phyloP scores from a whole-genome alignment of 139 green algal genomes.

The Chlorella sp. region DNA sequence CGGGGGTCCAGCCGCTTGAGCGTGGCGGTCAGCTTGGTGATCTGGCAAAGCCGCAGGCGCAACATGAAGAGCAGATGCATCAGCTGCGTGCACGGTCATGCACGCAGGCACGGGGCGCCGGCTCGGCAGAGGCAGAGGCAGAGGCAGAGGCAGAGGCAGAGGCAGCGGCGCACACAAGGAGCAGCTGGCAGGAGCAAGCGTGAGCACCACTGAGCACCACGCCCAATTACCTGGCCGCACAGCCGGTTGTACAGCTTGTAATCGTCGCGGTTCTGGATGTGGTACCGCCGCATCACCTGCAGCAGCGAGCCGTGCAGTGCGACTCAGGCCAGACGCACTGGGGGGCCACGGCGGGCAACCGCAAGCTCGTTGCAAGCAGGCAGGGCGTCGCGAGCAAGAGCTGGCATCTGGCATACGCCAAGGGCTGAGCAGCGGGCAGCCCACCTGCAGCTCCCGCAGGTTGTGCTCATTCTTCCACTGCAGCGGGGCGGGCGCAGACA shows the following conservation, averaged over 20 bases:
- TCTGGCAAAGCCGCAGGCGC: too few species aligned
- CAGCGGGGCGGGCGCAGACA: too few species aligned
- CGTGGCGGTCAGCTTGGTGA: conserved; percentile 37
- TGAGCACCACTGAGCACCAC: too few species aligned
- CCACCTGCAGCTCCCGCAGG: conserved; percentile 87
- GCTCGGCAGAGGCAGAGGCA: too few species aligned
- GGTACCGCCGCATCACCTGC: conserved; percentile 95
- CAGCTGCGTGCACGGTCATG: too few species aligned
- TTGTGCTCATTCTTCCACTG: conserved; percentile 96
- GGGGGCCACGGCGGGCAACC: not conserved
- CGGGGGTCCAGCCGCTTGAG: conserved; percentile 82
- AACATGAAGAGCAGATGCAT: too few species aligned
- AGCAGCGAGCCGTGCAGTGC: not conserved
- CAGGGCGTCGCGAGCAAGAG: not conserved
- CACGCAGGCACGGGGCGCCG: too few species aligned
- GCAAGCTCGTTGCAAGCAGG: not conserved
- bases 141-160: too few species aligned
- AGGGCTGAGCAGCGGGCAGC: too few species aligned
- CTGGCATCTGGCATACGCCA: not conserved
- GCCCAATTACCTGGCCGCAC: conserved; percentile 70
- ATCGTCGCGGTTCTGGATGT: conserved; percentile 97
- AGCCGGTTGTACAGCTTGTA: conserved; percentile 97
- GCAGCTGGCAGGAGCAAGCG: too few species aligned
- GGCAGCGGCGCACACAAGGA: too few species aligned
- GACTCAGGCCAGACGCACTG: not conserved